A percentile compares a stretch with the other conserved stretches of the same genome.
Conservation (phyloP, 1,284 basidiomycete species). For the Microbotryomycetes sp. region DNA sequence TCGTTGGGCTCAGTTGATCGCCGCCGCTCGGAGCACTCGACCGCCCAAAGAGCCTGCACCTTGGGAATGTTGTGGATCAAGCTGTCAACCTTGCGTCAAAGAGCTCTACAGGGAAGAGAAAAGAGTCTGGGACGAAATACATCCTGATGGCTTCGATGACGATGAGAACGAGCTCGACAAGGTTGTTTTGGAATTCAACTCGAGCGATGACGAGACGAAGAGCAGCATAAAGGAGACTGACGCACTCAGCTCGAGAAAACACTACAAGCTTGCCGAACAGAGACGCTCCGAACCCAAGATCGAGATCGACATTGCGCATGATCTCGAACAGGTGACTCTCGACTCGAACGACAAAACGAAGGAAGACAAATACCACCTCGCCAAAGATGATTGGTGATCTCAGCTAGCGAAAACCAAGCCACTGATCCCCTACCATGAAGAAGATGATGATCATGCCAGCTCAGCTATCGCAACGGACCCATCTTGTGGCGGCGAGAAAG, state of each 20-base stretch:
- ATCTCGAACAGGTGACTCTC: neutral
- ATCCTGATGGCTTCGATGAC: conserved; percentile 20
- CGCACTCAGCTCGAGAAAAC: no score
- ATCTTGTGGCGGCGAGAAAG: no score
- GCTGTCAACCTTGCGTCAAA: conserved; percentile 27
- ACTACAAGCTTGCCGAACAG: no score
- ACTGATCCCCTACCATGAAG: no score
- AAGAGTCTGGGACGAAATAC: conserved; percentile 24
- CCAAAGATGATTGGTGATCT: no score
- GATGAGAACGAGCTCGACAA: neutral
- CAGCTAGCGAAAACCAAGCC: no score
- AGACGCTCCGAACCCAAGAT: neutral
- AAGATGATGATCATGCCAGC: no score
- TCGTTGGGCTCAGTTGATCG: conserved; percentile 10
- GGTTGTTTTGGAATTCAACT: neutral
- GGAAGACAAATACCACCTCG: no score
- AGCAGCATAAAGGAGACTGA: neutral
- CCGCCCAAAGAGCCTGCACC: conserved; percentile 17
- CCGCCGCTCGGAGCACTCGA: neutral
- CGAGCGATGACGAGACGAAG: neutral
- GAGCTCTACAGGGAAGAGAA: conserved; percentile 20
- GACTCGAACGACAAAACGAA: neutral
- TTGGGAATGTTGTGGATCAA: conserved; percentile 29
- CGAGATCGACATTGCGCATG: neutral
- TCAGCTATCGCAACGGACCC: no score